These are phyloP conservation scores for Capsicum rhomboideum DNA, from an alignment of 257 asterid species.

Conservation along the genomic window DNA sequence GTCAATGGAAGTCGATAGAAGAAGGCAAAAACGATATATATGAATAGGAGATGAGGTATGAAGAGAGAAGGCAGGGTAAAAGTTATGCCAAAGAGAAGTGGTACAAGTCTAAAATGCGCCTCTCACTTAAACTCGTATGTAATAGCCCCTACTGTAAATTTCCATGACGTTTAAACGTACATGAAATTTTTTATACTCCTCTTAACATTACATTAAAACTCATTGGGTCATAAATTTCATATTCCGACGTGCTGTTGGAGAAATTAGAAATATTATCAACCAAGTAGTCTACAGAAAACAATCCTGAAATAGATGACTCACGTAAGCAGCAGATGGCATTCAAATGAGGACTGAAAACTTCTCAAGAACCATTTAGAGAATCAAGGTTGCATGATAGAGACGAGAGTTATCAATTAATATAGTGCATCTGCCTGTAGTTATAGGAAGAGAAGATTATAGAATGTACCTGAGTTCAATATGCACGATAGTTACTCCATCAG, in stretches of 20 bases:
- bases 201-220: background rate
- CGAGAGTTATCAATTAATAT: background rate
- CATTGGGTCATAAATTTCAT: background rate
- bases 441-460: background rate
- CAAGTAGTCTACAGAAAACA: background rate
- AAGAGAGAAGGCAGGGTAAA: background rate
- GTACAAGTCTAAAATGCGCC: background rate
- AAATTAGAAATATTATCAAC: background rate
- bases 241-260: background rate
- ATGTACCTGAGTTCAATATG: slow-evolving; percentile 69
- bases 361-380: background rate
- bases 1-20: background rate
- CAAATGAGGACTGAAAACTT: background rate
- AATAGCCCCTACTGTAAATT: background rate
- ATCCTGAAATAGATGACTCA: background rate
- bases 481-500: slow-evolving; percentile 34
- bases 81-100: background rate
- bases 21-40: background rate
- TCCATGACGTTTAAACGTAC: background rate
- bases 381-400: background rate
- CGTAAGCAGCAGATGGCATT: background rate
- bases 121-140: background rate
- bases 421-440: background rate
- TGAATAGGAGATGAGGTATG: background rate
- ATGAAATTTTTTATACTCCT: background rate